Conservation (phyloP, 371 early-diverging fungal species). For the Lichtheimia ramosa region DNA sequence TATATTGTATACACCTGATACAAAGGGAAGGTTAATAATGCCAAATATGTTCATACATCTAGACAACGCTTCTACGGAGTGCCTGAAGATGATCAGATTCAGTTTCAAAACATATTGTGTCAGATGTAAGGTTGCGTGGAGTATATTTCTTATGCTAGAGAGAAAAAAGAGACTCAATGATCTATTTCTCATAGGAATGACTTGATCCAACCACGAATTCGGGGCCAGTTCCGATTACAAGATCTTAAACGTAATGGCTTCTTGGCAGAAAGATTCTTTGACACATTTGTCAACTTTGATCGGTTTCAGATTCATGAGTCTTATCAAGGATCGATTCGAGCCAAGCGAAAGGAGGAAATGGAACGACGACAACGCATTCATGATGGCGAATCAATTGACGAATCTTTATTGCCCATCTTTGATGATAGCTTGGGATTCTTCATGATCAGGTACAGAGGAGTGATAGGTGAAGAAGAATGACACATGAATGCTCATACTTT, state of each 20-base stretch:
- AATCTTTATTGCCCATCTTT: slow-evolving; percentile 5
- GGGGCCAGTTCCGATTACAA: slow-evolving; percentile 34
- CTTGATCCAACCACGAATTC: slow-evolving; percentile 36
- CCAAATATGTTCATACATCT: not conserved
- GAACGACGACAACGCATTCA: slow-evolving; percentile 3
- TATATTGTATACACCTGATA: not conserved
- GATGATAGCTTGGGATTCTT: slow-evolving; percentile 20
- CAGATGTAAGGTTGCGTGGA: slow-evolving; percentile 30
- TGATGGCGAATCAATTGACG: not conserved
- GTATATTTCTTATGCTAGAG: not conserved
- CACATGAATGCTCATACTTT: not conserved
- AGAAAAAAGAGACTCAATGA: not conserved
- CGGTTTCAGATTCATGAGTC: slow-evolving; percentile 48
- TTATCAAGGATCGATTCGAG: slow-evolving; percentile 34
- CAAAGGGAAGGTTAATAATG: not conserved
- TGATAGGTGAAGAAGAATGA: not conserved
- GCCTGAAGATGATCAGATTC: slow-evolving; percentile 27
- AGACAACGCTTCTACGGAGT: slow-evolving; percentile 28
- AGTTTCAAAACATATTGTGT: slow-evolving; percentile 43
- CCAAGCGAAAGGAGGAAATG: slow-evolving; percentile 28
- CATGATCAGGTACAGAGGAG: slow-evolving; percentile 23
- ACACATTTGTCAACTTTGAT: slow-evolving; percentile 47
- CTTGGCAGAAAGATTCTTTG: slow-evolving; percentile 49
- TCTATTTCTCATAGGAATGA: slow-evolving; percentile 33
- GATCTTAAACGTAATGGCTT: slow-evolving; percentile 45